Conservation (phyloP, 331 rosid genomes). For the Malus hybrid region DNA sequence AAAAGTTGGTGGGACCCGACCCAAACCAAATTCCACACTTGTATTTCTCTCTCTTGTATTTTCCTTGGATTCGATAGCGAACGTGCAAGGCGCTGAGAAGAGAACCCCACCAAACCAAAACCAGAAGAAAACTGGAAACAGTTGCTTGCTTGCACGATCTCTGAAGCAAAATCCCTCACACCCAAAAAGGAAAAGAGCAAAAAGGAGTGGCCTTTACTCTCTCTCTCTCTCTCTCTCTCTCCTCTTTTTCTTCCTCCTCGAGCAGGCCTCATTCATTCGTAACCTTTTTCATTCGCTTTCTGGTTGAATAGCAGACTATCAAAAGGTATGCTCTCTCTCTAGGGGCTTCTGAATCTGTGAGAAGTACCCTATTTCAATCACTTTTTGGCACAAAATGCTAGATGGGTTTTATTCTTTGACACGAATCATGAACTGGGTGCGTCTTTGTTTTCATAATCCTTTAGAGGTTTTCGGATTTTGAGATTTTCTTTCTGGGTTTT, state of each 20-base stretch:
- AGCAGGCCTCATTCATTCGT: slow-evolving; percentile 16
- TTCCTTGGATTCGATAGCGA: slow-evolving; percentile 10
- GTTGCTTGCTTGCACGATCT: slow-evolving; percentile 46
- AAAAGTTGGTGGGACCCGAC: slow-evolving; percentile 11
- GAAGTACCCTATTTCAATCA: neutral
- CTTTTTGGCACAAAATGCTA: neutral
- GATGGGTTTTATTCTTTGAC: slow-evolving; percentile 15
- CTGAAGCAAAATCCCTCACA: slow-evolving; percentile 9
- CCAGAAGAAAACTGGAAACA: slow-evolving; percentile 4
- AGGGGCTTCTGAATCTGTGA: slow-evolving; percentile 3
- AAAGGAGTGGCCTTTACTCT: neutral
- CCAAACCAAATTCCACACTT: slow-evolving; percentile 1
- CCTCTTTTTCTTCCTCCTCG: neutral
- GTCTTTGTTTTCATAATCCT: neutral
- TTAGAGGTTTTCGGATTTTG: neutral
- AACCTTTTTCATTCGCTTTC: slow-evolving; percentile 16
- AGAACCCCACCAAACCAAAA: slow-evolving; percentile 11
- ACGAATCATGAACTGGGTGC: slow-evolving; percentile 3
- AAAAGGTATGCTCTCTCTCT: neutral
- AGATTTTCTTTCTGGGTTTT: neutral
- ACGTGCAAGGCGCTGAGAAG: slow-evolving; percentile 5
- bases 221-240: neutral
- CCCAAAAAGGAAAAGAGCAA: neutral
- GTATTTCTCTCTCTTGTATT: neutral
- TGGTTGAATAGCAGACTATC: slow-evolving; percentile 8